These are phyloP conservation scores for Heimioporus sp. DNA, from an alignment of 768 basidiomycete species.

Conservation along the genomic window DNA sequence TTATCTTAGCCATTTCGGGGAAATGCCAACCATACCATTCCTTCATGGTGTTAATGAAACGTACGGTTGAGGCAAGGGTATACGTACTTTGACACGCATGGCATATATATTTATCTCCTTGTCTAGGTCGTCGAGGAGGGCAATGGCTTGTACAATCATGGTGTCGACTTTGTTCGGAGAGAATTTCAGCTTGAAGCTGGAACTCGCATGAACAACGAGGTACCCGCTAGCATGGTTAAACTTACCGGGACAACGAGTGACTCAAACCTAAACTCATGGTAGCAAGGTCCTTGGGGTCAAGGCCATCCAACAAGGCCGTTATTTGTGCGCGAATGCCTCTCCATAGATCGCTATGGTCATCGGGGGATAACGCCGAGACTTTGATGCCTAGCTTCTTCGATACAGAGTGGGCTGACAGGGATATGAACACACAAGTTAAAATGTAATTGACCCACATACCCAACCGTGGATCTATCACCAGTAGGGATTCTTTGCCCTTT, in stretches of 20 bases:
- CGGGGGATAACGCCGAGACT: constrained; percentile 59
- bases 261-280: constrained; percentile 98
- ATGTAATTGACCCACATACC: constrained; percentile 49
- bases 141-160: constrained; percentile 99
- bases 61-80: neutral
- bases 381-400: constrained; percentile 93
- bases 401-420: constrained; percentile 69
- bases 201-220: constrained; percentile 6
- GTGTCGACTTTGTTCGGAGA: constrained; percentile 99
- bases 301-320: constrained; percentile 79
- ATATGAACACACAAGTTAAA: constrained; percentile 5
- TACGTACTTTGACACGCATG: constrained; percentile 92
- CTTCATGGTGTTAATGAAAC: constrained; percentile 39
- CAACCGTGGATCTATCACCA: constrained; percentile 88
- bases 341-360: constrained; percentile 80
- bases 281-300: constrained; percentile 90
- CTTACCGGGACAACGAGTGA: constrained; percentile 91
- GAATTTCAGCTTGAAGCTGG: constrained; percentile 97
- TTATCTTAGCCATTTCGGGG: constrained; percentile 98
- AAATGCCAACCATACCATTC: constrained; percentile 99
- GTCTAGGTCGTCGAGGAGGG: constrained; percentile 95
- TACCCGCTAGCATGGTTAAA: constrained; percentile 1
- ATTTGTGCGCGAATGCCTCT: constrained; percentile 93
- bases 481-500: constrained; percentile 80
- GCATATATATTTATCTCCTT: constrained; percentile 99